Evolutionary conservation across 2,329 filamentous ascomycete species (phyloP).

Genomic region (Fusarium sp.): DNA sequence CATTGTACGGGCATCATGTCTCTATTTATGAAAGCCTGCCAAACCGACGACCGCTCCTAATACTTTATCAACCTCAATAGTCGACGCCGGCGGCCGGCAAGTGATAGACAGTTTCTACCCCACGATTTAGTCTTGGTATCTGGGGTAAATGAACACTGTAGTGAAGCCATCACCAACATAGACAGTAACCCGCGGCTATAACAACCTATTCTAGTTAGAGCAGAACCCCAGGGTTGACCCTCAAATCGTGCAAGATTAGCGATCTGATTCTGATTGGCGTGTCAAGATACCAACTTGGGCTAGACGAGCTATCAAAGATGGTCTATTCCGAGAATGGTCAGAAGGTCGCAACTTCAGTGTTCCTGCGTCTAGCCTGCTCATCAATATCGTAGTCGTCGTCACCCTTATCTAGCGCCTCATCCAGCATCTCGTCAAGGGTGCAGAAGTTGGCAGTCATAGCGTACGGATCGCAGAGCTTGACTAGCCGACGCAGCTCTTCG

Average conservation of each 20-base stretch:
- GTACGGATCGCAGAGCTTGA: constrained; percentile 22
- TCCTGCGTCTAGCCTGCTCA: constrained; percentile 10
- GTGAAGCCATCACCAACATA: neutral
- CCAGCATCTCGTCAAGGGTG: constrained; percentile 25
- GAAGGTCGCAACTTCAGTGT: constrained; percentile 32
- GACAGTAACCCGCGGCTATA: neutral
- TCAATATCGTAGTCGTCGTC: constrained; percentile 31
- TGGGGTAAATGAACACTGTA: neutral
- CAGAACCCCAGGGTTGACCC: neutral
- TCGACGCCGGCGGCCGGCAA: neutral
- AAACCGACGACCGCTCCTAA: neutral
- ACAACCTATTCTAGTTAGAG: neutral
- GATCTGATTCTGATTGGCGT: neutral
- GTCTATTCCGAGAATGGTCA: constrained; percentile 3
- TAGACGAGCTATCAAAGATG: neutral
- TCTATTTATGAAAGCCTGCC: neutral
- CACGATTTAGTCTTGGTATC: neutral
- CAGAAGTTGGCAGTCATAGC: constrained; percentile 16
- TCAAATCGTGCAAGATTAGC: neutral
- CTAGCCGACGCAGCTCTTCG: constrained; percentile 3
- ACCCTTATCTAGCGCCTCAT: constrained; percentile 20
- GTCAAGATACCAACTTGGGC: neutral
- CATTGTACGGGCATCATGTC: neutral
- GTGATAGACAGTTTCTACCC: neutral
- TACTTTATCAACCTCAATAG: neutral